phyloP scores from a whole-genome alignment of 805 yeast genomes.

The Sugiyamaella americana region DNA sequence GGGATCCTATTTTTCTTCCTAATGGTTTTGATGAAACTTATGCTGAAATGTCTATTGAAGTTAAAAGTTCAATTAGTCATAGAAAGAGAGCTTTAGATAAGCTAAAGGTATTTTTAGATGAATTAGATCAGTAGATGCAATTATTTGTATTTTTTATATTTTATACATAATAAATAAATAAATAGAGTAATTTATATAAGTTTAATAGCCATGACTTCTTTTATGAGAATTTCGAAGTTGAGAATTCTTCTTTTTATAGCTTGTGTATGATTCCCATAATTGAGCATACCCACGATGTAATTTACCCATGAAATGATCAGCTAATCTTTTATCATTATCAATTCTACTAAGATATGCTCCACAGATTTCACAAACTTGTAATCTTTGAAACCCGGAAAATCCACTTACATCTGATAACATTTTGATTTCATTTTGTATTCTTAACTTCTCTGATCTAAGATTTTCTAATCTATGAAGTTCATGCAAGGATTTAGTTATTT shows the following conservation, averaged over 20 bases:
- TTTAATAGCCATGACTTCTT: constrained; percentile 2
- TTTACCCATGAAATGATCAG: constrained; percentile 86
- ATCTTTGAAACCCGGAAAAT: constrained; percentile 80
- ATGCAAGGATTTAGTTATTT: constrained; percentile 44
- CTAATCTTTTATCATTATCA: constrained; percentile 82
- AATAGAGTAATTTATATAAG: neutral
- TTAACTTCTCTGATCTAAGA: constrained; percentile 43
- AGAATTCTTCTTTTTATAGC: constrained; percentile 17
- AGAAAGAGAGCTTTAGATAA: constrained; percentile 76
- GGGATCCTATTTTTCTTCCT: constrained; percentile 91
- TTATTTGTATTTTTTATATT: neutral
- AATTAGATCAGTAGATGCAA: neutral
- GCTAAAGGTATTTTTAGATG: constrained; percentile 47
- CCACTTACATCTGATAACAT: constrained; percentile 66
- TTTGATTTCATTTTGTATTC: constrained; percentile 50
- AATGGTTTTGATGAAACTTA: constrained; percentile 66
- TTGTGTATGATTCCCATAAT: constrained; percentile 43
- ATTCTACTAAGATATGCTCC: constrained; percentile 82
- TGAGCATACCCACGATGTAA: constrained; percentile 77
- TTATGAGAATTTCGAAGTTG: neutral
- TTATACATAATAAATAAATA: neutral
- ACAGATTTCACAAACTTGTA: constrained; percentile 85
- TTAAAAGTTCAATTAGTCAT: constrained; percentile 81
- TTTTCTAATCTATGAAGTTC: constrained; percentile 38
- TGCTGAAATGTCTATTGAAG: constrained; percentile 78